These are phyloP conservation scores for Gloeophyllum trabeum DNA, from an alignment of 768 basidiomycete species.

Conservation along the genomic window DNA sequence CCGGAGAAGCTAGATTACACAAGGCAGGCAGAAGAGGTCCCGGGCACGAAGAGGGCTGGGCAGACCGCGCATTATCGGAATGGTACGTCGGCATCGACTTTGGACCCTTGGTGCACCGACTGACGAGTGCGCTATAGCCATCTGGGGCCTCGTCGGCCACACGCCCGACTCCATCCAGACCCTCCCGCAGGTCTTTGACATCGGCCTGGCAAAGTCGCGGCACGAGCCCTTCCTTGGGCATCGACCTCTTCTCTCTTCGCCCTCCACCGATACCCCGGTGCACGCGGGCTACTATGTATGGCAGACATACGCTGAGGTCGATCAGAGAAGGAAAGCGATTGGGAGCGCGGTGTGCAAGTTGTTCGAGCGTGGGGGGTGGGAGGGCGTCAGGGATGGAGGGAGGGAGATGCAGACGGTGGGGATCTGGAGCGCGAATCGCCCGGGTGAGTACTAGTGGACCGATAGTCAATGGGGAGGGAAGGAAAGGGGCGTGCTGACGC, in stretches of 20 bases:
- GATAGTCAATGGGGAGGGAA: too few species aligned
- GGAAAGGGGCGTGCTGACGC: too few species aligned
- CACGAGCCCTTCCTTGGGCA: constrained; percentile 53
- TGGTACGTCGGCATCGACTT: constrained; percentile 24
- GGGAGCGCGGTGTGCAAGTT: constrained; percentile 66
- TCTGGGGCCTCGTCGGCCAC: constrained; percentile 43
- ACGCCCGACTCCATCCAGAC: constrained; percentile 42
- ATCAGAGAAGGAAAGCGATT: constrained; percentile 54
- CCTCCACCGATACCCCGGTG: too few species aligned
- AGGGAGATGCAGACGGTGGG: constrained; percentile 68
- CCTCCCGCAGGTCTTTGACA: constrained; percentile 51
- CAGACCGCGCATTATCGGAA: constrained; percentile 76
- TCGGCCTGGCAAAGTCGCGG: constrained; percentile 40
- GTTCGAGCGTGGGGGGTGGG: constrained; percentile 48
- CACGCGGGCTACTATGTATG: constrained; percentile 66
- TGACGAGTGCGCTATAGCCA: constrained; percentile 15
- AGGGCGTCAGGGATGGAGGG: too few species aligned
- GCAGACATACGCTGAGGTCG: constrained; percentile 69
- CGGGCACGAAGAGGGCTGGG: constrained; percentile 74
- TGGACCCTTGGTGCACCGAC: neutral
- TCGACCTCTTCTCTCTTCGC: constrained; percentile 50
- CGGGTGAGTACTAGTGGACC: constrained; percentile 44
- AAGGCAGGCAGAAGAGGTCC: constrained; percentile 58
- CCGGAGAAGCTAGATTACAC: constrained; percentile 36
- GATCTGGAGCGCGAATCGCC: constrained; percentile 74